A percentile compares a stretch with the other conserved stretches of the same genome.
Evolutionary conservation across 1,284 basidiomycete genomes (phyloP).

Genomic region (Meripilus lineatus): DNA sequence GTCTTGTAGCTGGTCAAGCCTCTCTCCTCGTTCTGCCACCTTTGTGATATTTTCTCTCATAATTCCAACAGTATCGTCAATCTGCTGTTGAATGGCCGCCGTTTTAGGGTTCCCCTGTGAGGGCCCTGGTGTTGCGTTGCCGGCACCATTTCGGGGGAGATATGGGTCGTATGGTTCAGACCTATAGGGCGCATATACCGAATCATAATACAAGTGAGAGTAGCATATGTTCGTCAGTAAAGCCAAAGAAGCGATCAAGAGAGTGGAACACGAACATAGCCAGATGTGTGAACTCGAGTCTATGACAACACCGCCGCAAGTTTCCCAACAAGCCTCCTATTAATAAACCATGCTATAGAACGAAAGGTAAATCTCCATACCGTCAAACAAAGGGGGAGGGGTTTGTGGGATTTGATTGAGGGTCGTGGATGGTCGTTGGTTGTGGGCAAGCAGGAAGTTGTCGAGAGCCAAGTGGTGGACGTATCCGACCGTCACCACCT

Average conservation of each 20-base stretch:
- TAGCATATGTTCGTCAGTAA: too few relatives aligned
- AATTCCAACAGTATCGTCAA: constrained; percentile 92
- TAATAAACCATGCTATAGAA: too few relatives aligned
- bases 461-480: too few relatives aligned
- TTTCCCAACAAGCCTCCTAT: background rate
- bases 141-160: constrained; percentile 76
- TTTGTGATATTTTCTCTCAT: constrained; percentile 98
- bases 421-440: background rate
- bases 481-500: too few relatives aligned
- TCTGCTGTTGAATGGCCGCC: constrained; percentile 89
- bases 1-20: constrained; percentile 92
- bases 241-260: too few relatives aligned
- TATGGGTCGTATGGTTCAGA: constrained; percentile 97
- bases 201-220: too few relatives aligned
- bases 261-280: constrained; percentile 9
- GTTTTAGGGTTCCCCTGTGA: constrained; percentile 74
- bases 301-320: background rate
- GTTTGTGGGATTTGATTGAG: too few relatives aligned
- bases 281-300: background rate
- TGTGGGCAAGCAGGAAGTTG: background rate
- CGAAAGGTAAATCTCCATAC: too few relatives aligned
- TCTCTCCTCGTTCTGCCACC: constrained; percentile 93
- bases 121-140: constrained; percentile 47
- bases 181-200: constrained; percentile 36
- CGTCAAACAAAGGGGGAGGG: background rate